Base-by-base conservation (phyloP, 2,329 filamentous ascomycete genomes). In the Blastomyces gilchristii region DNA sequence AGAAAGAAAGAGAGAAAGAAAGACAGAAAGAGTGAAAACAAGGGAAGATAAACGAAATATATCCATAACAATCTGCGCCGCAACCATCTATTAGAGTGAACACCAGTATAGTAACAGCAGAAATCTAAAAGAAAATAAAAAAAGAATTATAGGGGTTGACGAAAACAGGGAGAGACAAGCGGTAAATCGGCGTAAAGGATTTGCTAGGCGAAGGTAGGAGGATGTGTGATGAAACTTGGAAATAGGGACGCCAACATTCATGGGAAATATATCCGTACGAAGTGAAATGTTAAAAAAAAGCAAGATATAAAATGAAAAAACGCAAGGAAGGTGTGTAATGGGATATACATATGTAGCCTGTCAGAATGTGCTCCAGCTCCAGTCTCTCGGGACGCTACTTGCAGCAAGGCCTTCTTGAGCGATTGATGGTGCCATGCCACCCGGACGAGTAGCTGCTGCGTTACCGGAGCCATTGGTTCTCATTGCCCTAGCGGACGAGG, bases 311-410 rank as follows among this genome's bases (percentile, higher is more conserved):
- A 22, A 22, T 22, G n/a, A 22, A 22, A 22, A 22, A 22, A 22
- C n/a, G n/a, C n/a, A 37, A 12, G 6, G 39, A 14, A 58, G 1
- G n/a, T 34, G 1, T 54, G 25, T 25, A 31, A 54, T 9, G 41
- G 41, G 41, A 63, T 63, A 64, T 52, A 39, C 62, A 41, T 45
- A 22, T 22, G n/a, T 22, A 22, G 16, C 11, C 34, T 53, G 62
- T 77, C 74, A 85, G 69, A 85, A 85, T 43, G 83, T 85, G 74
- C 82, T 85, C 83, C 83, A 85, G 70, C 82, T 82, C 82, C 83
- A 85, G 69, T 82, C 82, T 61, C 79, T 78, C 61, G 82, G 82
- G 63, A 84, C 78, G 69, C 82, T 84, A 64, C 75, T 76, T 34
- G 81, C 82, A 34, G 82, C 75, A 63, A 81, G 79, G 63, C 81